Evolutionary conservation across 768 basidiomycete genomes (phyloP).

Genomic region (Phylloporus scabripes): DNA sequence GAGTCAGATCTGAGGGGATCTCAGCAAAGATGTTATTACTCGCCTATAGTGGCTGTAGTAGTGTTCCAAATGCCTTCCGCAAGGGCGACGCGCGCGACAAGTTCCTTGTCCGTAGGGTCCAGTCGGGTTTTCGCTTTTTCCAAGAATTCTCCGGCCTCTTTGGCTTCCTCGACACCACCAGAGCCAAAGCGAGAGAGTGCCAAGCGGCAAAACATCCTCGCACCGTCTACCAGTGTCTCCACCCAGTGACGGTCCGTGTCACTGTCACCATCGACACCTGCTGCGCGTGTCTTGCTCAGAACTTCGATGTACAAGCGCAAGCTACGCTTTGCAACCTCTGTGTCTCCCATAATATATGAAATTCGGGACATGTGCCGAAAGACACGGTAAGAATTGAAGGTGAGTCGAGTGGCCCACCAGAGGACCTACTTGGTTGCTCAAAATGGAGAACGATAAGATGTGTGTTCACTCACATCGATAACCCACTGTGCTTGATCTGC

Average conservation of each 20-base stretch:
- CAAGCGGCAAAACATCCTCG: slow-evolving; percentile 65
- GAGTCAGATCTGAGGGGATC: not conserved
- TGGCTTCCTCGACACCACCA: slow-evolving; percentile 52
- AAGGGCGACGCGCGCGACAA: slow-evolving; percentile 55
- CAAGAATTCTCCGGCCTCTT: slow-evolving; percentile 58
- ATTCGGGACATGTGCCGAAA: slow-evolving; percentile 81
- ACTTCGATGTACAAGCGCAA: slow-evolving; percentile 80
- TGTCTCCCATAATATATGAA: slow-evolving; percentile 55
- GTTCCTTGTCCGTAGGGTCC: slow-evolving; percentile 41
- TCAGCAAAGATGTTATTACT: slow-evolving; percentile 4
- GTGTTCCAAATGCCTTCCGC: slow-evolving; percentile 72
- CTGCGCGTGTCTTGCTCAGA: slow-evolving; percentile 74
- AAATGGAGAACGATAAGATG: not conserved
- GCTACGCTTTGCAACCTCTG: slow-evolving; percentile 62
- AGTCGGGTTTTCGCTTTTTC: slow-evolving; percentile 56
- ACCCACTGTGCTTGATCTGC: slow-evolving; percentile 70
- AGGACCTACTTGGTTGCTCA: slow-evolving; percentile 50
- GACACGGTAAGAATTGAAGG: slow-evolving; percentile 86
- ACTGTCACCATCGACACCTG: slow-evolving; percentile 38
- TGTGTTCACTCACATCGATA: slow-evolving; percentile 57
- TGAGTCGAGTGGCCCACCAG: slow-evolving; percentile 92
- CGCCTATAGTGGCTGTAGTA: slow-evolving; percentile 67
- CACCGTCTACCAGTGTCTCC: slow-evolving; percentile 69
- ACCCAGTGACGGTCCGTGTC: slow-evolving; percentile 75
- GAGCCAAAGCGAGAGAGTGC: slow-evolving; percentile 31